Evolutionary conservation across 2,329 filamentous ascomycete genomes (phyloP).

Genomic region (Colletotrichum tropicicola): DNA sequence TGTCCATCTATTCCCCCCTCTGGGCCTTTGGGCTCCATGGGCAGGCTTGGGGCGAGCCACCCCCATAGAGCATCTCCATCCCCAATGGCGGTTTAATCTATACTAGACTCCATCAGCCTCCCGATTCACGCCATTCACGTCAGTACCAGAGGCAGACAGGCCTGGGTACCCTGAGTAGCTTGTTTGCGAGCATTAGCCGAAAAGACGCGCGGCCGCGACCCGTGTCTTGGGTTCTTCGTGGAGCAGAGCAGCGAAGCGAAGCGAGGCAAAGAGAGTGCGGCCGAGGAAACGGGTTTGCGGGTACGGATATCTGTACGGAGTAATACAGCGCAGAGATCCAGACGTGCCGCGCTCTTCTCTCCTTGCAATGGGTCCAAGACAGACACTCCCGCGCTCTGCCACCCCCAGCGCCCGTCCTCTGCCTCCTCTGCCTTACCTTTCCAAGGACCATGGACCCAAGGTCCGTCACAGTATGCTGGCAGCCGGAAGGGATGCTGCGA

Average conservation of each 20-base stretch:
- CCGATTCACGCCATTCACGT: slow-evolving; percentile 1
- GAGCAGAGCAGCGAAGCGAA: slow-evolving; percentile 3
- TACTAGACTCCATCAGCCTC: not conserved
- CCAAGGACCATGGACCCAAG: not conserved
- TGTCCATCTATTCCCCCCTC: not conserved
- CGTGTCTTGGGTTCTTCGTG: not conserved
- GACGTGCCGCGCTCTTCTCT: not conserved
- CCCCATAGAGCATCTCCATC: not conserved
- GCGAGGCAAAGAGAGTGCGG: slow-evolving; percentile 3
- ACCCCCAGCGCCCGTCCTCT: not conserved
- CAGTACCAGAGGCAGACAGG: not conserved
- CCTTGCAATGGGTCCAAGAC: not conserved
- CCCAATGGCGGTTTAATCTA: slow-evolving; percentile 8
- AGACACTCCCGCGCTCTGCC: slow-evolving; percentile 10
- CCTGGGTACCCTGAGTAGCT: not conserved
- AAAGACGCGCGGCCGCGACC: not conserved
- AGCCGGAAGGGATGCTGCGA: not conserved
- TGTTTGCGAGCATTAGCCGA: not conserved
- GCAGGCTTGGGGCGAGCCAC: not conserved
- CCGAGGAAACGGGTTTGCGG: too few species aligned
- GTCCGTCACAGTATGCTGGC: not conserved
- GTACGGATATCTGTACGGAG: too few species aligned
- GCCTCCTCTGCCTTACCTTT: not conserved
- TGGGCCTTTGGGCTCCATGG: not conserved
- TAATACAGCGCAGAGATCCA: too few species aligned